Evolutionary conservation across 2,329 filamentous ascomycete species (phyloP), one percentile per base, ranked within the genome.

Genomic region (Aureobasidium sp.): DNA sequence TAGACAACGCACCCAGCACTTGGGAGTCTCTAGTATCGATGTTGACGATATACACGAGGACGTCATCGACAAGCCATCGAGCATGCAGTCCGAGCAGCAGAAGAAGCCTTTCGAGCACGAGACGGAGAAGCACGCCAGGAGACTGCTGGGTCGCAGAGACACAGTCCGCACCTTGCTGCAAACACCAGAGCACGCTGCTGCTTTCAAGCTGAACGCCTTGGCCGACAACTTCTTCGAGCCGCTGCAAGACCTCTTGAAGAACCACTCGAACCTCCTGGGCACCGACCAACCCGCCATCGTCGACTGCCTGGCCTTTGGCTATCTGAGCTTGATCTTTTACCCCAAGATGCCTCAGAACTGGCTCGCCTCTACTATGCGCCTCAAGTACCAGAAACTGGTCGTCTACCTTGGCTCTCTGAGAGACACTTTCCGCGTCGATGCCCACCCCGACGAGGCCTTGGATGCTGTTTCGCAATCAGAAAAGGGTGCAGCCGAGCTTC

Each of bases 261-360:
- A 76, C 20, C 84, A 84, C 64, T 69, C 74, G 1, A 87, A 82
- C 69, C 73, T 90, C 12, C 75, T 89, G 1, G 77, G 76, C 12
- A 74, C 76, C 9, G 71, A 76, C 0, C 69, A 76, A n/a, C 80
- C 84, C 0, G 84, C 84, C 2, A 84, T 82, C 61, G 75, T 95
- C 27, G 92, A 97, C 73, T 96, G 90, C 71, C 73, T 97, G 51
- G 87, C 85, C 0, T 84, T 90, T 68, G 94, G 87, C 12, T 96
- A 95, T 72, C 77, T 97, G 39, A 82, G 85, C 1, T 76, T 97
- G 55, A 88, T 94, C 78, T 78, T 88, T 1, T 79, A 82, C 27
- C 82, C 86, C 0, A 74, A 81, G 9, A 71, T 89, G 25, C 84
- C 85, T 17, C 82, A 86, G 61, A 73, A 81, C 20, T 90, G 86